Evolutionary conservation across 2,329 filamentous ascomycete genomes (phyloP).

Genomic region (Chaetomium sp.): DNA sequence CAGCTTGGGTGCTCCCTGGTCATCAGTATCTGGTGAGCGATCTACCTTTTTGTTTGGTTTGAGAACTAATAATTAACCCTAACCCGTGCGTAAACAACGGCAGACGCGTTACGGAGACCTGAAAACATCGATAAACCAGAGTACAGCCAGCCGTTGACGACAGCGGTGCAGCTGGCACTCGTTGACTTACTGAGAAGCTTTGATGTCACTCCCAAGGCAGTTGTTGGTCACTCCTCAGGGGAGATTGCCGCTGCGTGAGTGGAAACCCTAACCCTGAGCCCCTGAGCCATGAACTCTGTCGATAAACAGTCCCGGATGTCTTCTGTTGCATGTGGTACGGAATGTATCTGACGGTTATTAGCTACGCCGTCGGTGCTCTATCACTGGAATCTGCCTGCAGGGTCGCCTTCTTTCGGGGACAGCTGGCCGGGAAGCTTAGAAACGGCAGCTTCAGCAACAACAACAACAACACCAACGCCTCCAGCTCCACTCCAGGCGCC

Average conservation of each 20-base stretch:
- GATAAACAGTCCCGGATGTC: not conserved
- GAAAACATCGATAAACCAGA: not conserved
- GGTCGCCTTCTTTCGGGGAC: slow-evolving; percentile 30
- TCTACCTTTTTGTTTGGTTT: not conserved
- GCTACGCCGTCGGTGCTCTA: slow-evolving; percentile 23
- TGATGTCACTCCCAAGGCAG: slow-evolving; percentile 22
- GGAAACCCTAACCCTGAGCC: slow-evolving; percentile 8
- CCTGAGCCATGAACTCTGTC: not conserved
- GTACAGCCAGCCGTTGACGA: not conserved
- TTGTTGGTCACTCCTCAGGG: slow-evolving; percentile 31
- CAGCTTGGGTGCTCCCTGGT: not conserved
- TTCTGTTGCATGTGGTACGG: not conserved
- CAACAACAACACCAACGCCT: not conserved
- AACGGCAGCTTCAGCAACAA: not conserved
- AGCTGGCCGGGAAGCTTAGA: not conserved
- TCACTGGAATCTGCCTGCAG: slow-evolving; percentile 27
- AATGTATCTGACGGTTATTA: not conserved
- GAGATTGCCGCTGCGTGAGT: slow-evolving; percentile 32
- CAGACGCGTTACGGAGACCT: not conserved
- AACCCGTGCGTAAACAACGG: not conserved
- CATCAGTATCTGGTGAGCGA: not conserved
- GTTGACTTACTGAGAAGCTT: slow-evolving; percentile 28
- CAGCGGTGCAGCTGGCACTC: slow-evolving; percentile 25
- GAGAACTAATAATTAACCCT: not conserved
- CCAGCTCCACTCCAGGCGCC: slow-evolving; percentile 12